A percentile compares a stretch with the other conserved stretches of the same genome.
Evolutionary conservation across 2,329 filamentous ascomycete species (phyloP).

Genomic region (Neurospora sp.): DNA sequence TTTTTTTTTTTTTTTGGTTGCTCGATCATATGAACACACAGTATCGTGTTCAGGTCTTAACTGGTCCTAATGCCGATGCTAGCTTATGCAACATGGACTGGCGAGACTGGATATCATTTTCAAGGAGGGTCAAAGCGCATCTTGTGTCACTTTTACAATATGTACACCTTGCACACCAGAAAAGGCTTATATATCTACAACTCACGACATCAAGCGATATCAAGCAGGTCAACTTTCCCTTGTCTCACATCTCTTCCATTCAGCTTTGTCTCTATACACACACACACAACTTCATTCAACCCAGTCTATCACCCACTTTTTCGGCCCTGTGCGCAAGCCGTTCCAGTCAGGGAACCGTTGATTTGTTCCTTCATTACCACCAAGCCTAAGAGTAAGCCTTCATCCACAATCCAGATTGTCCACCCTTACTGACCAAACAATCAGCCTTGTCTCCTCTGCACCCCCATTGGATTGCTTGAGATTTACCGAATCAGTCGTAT

Average conservation of each 20-base stretch:
- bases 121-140: not conserved
- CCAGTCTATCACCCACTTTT: not conserved
- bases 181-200: not conserved
- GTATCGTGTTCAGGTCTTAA: not conserved
- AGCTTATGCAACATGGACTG: not conserved
- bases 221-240: not conserved
- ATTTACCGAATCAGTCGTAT: not conserved
- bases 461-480: not conserved
- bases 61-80: not conserved
- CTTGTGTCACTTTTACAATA: not conserved
- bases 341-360: not conserved
- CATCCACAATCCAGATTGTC: not conserved
- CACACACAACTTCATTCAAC: not conserved
- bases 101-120: not conserved
- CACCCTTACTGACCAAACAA: not conserved
- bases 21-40: not conserved
- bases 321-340: not conserved
- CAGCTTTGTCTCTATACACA: not conserved
- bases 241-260: not conserved
- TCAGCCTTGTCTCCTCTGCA: not conserved
- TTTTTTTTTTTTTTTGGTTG: not conserved
- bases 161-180: not conserved
- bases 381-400: not conserved
- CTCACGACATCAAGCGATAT: not conserved
- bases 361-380: not conserved